Base-by-base conservation (phyloP, 2,329 filamentous ascomycete species). In the Periconia sp. region DNA sequence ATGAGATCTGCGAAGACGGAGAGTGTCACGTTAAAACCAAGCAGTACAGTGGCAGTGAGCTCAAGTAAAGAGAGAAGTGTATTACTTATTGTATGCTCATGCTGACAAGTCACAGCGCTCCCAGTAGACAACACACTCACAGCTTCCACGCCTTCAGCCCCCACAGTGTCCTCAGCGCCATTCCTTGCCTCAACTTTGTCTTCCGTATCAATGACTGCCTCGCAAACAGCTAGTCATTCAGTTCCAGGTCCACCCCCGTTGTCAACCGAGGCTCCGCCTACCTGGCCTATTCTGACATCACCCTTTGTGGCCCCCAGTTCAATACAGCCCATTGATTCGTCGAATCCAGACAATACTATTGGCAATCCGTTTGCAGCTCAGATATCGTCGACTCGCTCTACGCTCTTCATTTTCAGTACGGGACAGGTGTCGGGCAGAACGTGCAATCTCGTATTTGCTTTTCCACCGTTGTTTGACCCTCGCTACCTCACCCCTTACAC, bases 331-430 rank as follows among this genome's bases (percentile, higher is more conserved):
- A 60, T 77, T 48, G 69, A 74, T 45, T 65, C 59, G 14, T 45
- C 60, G 30, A 44, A 76, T 18, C 77, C 78, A 0, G 59, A 74
- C 53, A 69, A 57, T 18, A 65, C 73, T 8, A 73, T 72, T 35
- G 78, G 78, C 1, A 74, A 74, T 0, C 63, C 69, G 20, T 77
- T 73, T 61, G 68, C 65, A 37, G 78, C 70, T 17, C 61, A 69
- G 14, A 66, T 81, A 54, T 76, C 74, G 5, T 66, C 73, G 1
- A 70, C 59, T 2, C 56, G 61, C n/a, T 71, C 65, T 41, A 70
- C 72, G 10, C 57, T 81, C 54, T 80, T 80, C 70, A 76, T 74
- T 54, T 81, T 81, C 60, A 75, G 81, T 55, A 68, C 81, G 20
- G 74, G 75, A 0, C 57, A 66, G 2, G 64, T 62, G 3, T 54